A percentile compares a stretch with the other conserved stretches of the same genome.
These are phyloP conservation scores for Takashimella koratensis DNA, from an alignment of 1,284 basidiomycete species.

Conservation along the genomic window DNA sequence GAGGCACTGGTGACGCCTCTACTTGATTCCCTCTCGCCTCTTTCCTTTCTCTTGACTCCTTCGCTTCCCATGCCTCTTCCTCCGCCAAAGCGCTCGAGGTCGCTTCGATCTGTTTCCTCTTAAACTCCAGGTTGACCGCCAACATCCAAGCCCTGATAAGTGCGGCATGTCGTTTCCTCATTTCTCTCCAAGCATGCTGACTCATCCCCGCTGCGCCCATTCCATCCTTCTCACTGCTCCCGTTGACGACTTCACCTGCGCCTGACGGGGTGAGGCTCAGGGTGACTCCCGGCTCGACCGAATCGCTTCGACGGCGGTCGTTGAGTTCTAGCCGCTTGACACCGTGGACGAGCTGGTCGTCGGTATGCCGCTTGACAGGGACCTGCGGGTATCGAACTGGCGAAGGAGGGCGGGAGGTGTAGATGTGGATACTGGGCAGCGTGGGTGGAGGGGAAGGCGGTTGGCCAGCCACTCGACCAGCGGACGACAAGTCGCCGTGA, in stretches of 20 bases:
- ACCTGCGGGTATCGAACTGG: slow-evolving; percentile 23
- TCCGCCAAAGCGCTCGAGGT: background rate
- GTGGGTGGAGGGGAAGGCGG: slow-evolving; percentile 3
- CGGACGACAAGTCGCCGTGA: no score
- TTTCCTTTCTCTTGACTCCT: no score
- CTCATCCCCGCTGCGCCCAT: background rate
- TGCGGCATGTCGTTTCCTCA: slow-evolving; percentile 34
- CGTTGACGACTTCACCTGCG: background rate
- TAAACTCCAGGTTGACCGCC: slow-evolving; percentile 43
- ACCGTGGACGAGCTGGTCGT: slow-evolving; percentile 37
- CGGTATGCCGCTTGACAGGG: slow-evolving; percentile 45
- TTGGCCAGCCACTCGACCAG: no score
- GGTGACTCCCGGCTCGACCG: no score
- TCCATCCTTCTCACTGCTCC: background rate
- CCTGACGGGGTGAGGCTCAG: slow-evolving; percentile 8
- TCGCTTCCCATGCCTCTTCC: no score
- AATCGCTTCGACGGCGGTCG: slow-evolving; percentile 13
- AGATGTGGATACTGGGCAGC: background rate
- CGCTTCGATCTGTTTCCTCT: slow-evolving; percentile 23
- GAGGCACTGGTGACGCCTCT: no score
- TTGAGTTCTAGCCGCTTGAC: slow-evolving; percentile 46
- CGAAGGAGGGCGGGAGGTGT: slow-evolving; percentile 11
- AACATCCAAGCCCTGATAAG: slow-evolving; percentile 45
- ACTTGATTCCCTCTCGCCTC: no score
- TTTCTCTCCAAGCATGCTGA: slow-evolving; percentile 19